Evolutionary conservation across 805 yeast genomes (phyloP).

Genomic region (Yarrowia deformans): DNA sequence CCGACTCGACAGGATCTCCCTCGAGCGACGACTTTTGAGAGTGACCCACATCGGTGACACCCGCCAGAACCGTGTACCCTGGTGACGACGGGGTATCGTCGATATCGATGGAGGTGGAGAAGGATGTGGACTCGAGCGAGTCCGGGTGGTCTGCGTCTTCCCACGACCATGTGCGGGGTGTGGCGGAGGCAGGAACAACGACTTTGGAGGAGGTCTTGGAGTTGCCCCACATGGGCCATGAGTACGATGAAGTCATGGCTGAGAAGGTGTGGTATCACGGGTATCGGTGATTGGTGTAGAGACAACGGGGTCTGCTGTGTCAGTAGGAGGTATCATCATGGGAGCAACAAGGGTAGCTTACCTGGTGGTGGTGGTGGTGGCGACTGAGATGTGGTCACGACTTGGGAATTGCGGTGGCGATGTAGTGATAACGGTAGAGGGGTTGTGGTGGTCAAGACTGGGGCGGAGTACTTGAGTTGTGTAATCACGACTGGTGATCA

Average conservation of each 20-base stretch:
- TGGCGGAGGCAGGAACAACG: neutral
- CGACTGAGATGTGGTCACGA: too few relatives aligned
- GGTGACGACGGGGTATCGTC: constrained; percentile 13
- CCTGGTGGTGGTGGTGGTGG: too few relatives aligned
- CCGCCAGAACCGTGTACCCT: neutral
- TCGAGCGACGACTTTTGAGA: constrained; percentile 2
- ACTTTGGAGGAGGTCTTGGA: neutral
- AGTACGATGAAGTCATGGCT: neutral
- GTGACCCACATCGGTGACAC: neutral
- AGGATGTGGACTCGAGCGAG: neutral
- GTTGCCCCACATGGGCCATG: constrained; percentile 23
- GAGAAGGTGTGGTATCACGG: neutral
- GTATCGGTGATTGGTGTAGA: neutral
- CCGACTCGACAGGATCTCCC: constrained; percentile 8
- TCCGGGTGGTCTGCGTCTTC: neutral
- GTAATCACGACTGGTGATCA: too few relatives aligned
- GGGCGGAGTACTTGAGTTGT: too few relatives aligned
- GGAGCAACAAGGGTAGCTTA: too few relatives aligned
- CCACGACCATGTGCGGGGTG: neutral
- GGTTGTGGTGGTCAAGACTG: too few relatives aligned
- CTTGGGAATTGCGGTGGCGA: too few relatives aligned
- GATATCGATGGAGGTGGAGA: constrained; percentile 1
- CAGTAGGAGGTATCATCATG: constrained; percentile 5
- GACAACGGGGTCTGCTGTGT: neutral
- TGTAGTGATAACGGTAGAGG: too few relatives aligned